These are phyloP conservation scores for Lachnellula subtilissima DNA, from an alignment of 2,329 filamentous ascomycete species.

Conservation along the genomic window DNA sequence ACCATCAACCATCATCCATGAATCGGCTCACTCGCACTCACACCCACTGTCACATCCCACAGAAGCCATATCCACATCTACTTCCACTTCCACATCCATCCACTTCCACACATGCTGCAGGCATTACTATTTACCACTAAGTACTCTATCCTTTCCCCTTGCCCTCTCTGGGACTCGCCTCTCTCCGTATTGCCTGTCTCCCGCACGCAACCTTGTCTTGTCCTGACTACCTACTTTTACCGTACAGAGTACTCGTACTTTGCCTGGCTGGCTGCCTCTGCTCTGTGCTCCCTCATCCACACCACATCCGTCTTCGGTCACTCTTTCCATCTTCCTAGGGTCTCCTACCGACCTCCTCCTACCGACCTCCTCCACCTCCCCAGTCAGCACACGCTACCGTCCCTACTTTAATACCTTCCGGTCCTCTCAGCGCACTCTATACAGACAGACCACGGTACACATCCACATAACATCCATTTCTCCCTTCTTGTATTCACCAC, in stretches of 20 bases:
- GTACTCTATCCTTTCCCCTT: neutral
- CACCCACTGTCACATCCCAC: neutral
- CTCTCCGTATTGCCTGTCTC: neutral
- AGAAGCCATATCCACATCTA: neutral
- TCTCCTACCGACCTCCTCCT: neutral
- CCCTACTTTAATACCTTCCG: conserved; percentile 2
- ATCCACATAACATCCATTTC: neutral
- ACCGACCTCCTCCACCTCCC: neutral
- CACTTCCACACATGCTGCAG: neutral
- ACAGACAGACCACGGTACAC: conserved; percentile 6
- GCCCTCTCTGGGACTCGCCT: neutral
- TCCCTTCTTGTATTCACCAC: neutral
- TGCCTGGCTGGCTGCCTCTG: neutral
- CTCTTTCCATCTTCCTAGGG: neutral
- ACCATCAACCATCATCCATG: neutral
- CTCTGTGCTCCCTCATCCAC: neutral
- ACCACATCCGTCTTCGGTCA: neutral
- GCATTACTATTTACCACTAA: neutral
- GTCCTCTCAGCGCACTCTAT: neutral
- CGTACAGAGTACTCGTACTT: neutral
- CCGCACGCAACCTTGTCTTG: conserved; percentile 1
- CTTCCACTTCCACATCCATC: neutral
- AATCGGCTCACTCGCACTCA: neutral
- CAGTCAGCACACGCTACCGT: neutral
- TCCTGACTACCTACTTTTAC: neutral